Evolutionary conservation across 495 filamentous ascomycete species (phyloP).

Genomic region (Hypoxylon cercidicola): DNA sequence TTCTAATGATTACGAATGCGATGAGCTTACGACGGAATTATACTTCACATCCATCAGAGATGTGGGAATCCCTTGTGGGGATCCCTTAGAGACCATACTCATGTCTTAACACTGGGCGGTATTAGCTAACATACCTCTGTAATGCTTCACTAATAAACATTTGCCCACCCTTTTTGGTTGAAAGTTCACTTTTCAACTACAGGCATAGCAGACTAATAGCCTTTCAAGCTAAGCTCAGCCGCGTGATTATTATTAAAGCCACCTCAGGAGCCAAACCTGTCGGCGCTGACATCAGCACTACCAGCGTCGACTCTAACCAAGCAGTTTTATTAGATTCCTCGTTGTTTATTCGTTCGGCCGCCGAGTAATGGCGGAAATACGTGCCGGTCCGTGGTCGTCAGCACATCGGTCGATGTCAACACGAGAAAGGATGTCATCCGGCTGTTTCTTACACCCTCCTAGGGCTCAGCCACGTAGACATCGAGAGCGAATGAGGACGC

Average conservation of each 20-base stretch:
- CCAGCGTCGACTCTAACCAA: background rate
- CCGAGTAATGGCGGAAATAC: background rate
- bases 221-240: conserved; percentile 11
- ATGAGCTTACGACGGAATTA: conserved; percentile 31
- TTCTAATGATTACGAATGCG: conserved; percentile 23
- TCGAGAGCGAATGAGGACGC: conserved; percentile 3
- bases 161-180: background rate
- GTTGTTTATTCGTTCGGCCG: background rate
- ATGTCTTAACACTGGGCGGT: background rate
- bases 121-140: conserved; percentile 1
- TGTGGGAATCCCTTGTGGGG: background rate
- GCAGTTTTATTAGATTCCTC: background rate
- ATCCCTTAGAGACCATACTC: conserved; percentile 6
- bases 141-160: conserved; percentile 1
- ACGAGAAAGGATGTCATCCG: conserved; percentile 10
- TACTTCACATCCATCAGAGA: background rate
- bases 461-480: conserved; percentile 15
- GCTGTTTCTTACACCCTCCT: conserved; percentile 10
- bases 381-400: conserved; percentile 15
- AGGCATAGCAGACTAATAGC: conserved; percentile 4
- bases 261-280: conserved; percentile 9
- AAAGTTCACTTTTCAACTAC: background rate
- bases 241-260: conserved; percentile 13
- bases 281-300: conserved; percentile 34
- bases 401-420: background rate